phyloP scores from a whole-genome alignment of 768 basidiomycete species.

The Tylopilus rubrobrunneus region DNA sequence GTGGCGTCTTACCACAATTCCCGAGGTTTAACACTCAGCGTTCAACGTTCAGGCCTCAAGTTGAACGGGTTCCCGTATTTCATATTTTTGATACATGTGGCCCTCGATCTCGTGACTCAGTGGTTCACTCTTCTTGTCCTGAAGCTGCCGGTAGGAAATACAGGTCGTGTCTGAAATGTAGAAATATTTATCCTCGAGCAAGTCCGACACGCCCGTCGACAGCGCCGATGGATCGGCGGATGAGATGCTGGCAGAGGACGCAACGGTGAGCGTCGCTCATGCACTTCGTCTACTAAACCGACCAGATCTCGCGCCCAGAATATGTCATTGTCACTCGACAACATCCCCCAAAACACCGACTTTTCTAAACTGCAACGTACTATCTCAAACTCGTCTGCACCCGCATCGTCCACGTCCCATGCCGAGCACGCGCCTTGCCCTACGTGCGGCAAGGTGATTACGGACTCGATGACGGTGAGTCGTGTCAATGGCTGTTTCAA shows the following conservation, averaged over 20 bases:
- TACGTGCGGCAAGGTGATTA: constrained; percentile 50
- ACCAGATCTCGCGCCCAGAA: constrained; percentile 31
- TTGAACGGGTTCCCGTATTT: no score
- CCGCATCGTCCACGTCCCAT: constrained; percentile 44
- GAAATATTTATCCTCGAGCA: constrained; percentile 4
- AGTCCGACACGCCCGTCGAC: constrained; percentile 18
- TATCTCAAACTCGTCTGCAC: constrained; percentile 33
- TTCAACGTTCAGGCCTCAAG: no score
- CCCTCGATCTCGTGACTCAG: no score
- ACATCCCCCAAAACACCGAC: constrained; percentile 40
- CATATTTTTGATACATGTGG: no score
- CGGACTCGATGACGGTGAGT: constrained; percentile 39
- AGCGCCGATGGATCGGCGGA: constrained; percentile 14
- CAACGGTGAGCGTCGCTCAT: constrained; percentile 24
- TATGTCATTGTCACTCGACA: constrained; percentile 52
- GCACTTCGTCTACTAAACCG: constrained; percentile 20
- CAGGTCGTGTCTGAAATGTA: no score
- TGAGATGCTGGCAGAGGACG: constrained; percentile 28
- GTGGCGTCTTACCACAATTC: no score
- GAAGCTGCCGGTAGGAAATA: no score
- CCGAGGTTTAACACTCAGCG: no score
- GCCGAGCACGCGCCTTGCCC: constrained; percentile 46
- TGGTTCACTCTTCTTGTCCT: no score
- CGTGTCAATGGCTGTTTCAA: constrained; percentile 23
- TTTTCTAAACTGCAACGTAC: constrained; percentile 31